Evolutionary conservation across 1,284 basidiomycete species (phyloP).

Genomic region (Ceratobasidium sp.): DNA sequence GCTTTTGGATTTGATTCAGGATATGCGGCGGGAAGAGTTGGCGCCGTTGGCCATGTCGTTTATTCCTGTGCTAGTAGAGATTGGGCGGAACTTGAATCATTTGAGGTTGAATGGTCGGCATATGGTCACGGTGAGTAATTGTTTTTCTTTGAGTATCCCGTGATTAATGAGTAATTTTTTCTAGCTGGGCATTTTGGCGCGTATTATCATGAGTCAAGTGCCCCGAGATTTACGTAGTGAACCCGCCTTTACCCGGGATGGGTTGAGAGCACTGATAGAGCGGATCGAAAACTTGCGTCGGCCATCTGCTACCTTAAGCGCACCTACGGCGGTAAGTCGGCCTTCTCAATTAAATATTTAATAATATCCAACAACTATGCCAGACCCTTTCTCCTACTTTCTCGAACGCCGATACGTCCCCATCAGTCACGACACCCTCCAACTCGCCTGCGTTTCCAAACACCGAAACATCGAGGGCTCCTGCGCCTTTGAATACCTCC

Average conservation of each 20-base stretch:
- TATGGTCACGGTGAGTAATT: neutral
- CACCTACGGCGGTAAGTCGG: neutral
- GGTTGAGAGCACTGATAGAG: neutral
- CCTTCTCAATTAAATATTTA: neutral
- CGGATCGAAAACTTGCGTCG: neutral
- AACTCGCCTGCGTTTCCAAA: neutral
- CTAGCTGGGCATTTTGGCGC: constrained; percentile 2
- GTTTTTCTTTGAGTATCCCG: neutral
- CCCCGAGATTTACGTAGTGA: neutral
- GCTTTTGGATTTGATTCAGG: neutral
- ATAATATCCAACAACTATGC: neutral
- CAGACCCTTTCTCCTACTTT: neutral
- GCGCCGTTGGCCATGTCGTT: neutral
- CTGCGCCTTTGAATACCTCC: neutral
- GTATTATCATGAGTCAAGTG: neutral
- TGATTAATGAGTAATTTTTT: too few species aligned
- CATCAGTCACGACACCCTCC: neutral
- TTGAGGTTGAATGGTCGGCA: constrained; percentile 10
- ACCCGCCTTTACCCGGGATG: neutral
- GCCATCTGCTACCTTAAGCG: too few species aligned
- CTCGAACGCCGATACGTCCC: neutral
- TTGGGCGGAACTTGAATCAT: neutral
- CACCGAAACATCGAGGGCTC: neutral
- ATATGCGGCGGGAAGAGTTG: neutral
- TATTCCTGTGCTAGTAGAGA: neutral